Evolutionary conservation across 306 rosid species (phyloP), one percentile per base, ranked within the genome.

Genomic region (Cucumis melo): DNA sequence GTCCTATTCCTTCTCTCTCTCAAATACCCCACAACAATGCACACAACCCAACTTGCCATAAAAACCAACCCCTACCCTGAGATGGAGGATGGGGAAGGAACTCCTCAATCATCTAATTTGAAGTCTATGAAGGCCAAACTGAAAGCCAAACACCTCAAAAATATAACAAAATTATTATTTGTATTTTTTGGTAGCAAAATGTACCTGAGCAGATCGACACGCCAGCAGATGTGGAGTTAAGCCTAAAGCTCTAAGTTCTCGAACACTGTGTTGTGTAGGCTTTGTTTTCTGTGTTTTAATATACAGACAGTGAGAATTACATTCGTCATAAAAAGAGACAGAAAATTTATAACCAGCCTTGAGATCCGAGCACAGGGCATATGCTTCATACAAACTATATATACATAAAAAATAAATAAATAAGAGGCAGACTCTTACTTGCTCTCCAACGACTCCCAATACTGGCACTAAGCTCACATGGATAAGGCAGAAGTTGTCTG

Each of bases 401-500:
- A 9, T 5, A 53, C 32, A 64, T 32, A 32, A 32, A 2, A 32
- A 32, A 32, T 2, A 32, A 32, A 3, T 2, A 32, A 32, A 32
- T 2, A 29, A 50, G 29, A 57, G 73, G 71, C 64, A 57, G 61
- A 81, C 78, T 77, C 83, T 85, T 92, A 95, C 99, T 83, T 95
- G 99, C 87, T 95, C 99, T 78, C 99, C 99, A 81, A 95, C 99
- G 78, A 92, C 97, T 78, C 99, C 90, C 85, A 92, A 73, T 73
- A 95, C 97, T 17, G 98, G 99, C 78, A 95, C 89, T 80, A 95
- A 78, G 97, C 99, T 95, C 86, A 95, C 99, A 81, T 95, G 99
- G 85, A 95, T 80, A 78, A 95, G 99, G 79, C 99, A 95, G 84
- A 95, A 95, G 87, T 92, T 92, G 80, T 90, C 87, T 75, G 86